These are phyloP conservation scores for Fusarium albosuccineum DNA, from an alignment of 2,329 filamentous ascomycete species.

Conservation along the genomic window DNA sequence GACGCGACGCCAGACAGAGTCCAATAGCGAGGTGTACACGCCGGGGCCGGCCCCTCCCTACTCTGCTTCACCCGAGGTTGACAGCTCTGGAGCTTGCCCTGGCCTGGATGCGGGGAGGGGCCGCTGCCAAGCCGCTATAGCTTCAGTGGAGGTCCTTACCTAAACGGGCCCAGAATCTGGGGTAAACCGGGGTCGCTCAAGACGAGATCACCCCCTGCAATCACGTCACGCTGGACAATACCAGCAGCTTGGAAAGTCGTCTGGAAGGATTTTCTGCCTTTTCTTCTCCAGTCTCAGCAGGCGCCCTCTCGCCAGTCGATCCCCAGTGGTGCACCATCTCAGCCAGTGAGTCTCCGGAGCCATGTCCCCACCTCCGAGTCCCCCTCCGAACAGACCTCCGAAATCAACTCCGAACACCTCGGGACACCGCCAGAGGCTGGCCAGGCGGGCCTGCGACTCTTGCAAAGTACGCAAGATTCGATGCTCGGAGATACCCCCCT, in stretches of 20 bases:
- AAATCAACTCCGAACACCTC: slow-evolving; percentile 32
- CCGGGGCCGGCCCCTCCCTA: neutral
- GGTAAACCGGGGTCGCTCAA: slow-evolving; percentile 31
- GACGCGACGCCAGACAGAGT: neutral
- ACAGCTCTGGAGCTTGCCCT: neutral
- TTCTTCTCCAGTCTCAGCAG: slow-evolving; percentile 1
- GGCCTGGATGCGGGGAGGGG: neutral
- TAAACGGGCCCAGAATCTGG: slow-evolving; percentile 23
- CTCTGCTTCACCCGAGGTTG: neutral
- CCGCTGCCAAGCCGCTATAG: neutral
- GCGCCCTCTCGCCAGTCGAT: neutral
- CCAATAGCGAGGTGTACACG: neutral
- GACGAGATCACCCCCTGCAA: slow-evolving; percentile 36
- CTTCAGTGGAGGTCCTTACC: slow-evolving; percentile 7
- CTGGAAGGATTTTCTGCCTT: slow-evolving; percentile 19
- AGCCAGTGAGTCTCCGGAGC: neutral
- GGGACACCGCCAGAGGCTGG: slow-evolving; percentile 37
- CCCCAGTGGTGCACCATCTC: neutral
- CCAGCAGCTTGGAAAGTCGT: slow-evolving; percentile 23
- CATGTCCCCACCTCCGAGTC: slow-evolving; percentile 35
- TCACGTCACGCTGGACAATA: slow-evolving; percentile 35
- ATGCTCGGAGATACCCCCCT: slow-evolving; percentile 62
- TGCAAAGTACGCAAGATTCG: slow-evolving; percentile 67
- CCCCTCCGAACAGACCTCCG: slow-evolving; percentile 26
- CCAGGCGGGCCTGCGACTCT: slow-evolving; percentile 60